phyloP scores from a whole-genome alignment of 2,329 filamentous ascomycete genomes.

The Fusarium sp. region DNA sequence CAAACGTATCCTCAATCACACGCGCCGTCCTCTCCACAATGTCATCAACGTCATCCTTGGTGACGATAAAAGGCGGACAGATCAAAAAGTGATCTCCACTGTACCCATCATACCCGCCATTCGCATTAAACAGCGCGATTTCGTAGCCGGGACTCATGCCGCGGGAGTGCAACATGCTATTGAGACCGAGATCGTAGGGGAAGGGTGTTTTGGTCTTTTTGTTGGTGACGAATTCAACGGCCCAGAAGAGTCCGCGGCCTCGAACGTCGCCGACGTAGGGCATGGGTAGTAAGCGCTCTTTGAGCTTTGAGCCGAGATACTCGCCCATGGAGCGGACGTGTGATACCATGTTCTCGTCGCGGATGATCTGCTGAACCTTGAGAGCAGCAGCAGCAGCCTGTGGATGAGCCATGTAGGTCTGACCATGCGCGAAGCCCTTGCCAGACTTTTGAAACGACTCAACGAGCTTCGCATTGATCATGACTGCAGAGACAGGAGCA shows the following conservation, averaged over 20 bases:
- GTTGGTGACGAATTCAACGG: conserved; percentile 41
- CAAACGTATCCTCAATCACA: conserved; percentile 37
- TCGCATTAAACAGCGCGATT: conserved; percentile 39
- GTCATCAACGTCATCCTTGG: conserved; percentile 30
- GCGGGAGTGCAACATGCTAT: conserved; percentile 25
- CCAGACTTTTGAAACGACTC: conserved; percentile 30
- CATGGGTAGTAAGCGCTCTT: conserved; percentile 9
- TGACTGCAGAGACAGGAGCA: conserved; percentile 34
- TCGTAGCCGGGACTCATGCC: conserved; percentile 40
- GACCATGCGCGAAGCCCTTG: conserved; percentile 27
- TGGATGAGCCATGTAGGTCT: conserved; percentile 37
- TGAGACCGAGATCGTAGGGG: conserved; percentile 24
- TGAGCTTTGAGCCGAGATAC: conserved; percentile 33
- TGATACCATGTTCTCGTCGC: conserved; percentile 7
- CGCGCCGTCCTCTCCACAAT: conserved; percentile 35
- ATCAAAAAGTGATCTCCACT: conserved; percentile 39
- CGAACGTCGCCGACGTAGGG: conserved; percentile 41
- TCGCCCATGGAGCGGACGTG: conserved; percentile 22
- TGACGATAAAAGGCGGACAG: conserved; percentile 38
- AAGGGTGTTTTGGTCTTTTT: conserved; percentile 38
- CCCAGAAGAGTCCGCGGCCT: conserved; percentile 38
- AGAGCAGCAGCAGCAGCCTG: conserved; percentile 29
- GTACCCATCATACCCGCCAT: conserved; percentile 41
- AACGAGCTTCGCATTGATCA: conserved; percentile 30
- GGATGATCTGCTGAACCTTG: conserved; percentile 36